Percentiles rank a stretch among this genome's conserved stretches.
These are phyloP conservation scores for Stromatinia cepivora DNA, from an alignment of 2,329 filamentous ascomycete genomes.

Conservation along the genomic window DNA sequence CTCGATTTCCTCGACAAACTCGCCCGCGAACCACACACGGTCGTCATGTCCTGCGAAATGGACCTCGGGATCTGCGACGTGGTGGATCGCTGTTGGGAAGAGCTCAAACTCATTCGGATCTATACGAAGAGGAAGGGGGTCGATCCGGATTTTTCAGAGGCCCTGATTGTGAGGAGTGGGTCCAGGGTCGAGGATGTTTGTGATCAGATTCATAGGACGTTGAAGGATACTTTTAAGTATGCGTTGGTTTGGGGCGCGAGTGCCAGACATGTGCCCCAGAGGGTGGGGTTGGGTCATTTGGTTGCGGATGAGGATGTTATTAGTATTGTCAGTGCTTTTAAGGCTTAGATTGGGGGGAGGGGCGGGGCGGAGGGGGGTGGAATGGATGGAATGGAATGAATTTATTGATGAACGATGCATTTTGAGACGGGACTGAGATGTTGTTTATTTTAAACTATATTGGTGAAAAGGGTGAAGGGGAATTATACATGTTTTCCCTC, in stretches of 20 bases:
- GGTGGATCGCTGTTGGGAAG: slow-evolving; percentile 91
- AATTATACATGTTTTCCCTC: no score
- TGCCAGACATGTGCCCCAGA: slow-evolving; percentile 89
- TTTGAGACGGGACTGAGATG: background rate
- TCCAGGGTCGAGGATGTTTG: slow-evolving; percentile 96
- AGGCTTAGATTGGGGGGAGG: slow-evolving; percentile 1
- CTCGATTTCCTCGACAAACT: slow-evolving; percentile 91
- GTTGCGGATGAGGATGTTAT: slow-evolving; percentile 72
- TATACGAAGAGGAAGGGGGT: slow-evolving; percentile 96
- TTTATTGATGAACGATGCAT: no score
- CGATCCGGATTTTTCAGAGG: slow-evolving; percentile 87
- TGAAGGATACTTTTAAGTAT: slow-evolving; percentile 99
- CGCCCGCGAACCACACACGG: slow-evolving; percentile 88
- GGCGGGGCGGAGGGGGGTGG: slow-evolving; percentile 39
- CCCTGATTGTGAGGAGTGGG: slow-evolving; percentile 85
- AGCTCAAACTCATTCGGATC: slow-evolving; percentile 83
- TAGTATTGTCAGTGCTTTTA: slow-evolving; percentile 62
- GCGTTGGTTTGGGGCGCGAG: slow-evolving; percentile 97
- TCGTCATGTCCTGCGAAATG: slow-evolving; percentile 96
- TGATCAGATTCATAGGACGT: slow-evolving; percentile 85
- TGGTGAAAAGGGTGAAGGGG: background rate
- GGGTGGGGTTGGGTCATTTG: slow-evolving; percentile 80
- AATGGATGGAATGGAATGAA: slow-evolving; percentile 52
- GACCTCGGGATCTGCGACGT: slow-evolving; percentile 93
- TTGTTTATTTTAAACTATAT: background rate